A percentile compares a stretch with the other conserved stretches of the same genome.
These are phyloP conservation scores for Neurospora sp. DNA, from an alignment of 495 filamentous ascomycete species.

Conservation along the genomic window DNA sequence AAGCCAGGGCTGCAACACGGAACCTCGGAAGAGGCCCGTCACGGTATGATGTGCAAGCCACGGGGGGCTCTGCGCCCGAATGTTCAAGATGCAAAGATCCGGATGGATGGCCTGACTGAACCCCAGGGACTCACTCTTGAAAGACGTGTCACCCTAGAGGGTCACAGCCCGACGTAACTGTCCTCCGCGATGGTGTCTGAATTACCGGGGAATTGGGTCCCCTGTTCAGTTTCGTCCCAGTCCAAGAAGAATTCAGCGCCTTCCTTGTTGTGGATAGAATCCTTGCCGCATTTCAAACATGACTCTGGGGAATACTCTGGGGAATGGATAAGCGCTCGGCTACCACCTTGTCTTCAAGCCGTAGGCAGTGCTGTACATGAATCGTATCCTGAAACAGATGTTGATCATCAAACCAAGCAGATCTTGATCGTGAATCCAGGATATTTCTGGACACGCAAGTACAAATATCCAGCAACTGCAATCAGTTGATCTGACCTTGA, in stretches of 20 bases:
- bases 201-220: not conserved
- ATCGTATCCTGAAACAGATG: conserved; percentile 16
- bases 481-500: conserved; percentile 7
- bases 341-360: not conserved
- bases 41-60: conserved; percentile 9
- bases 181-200: too few species aligned
- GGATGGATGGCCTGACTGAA: not conserved
- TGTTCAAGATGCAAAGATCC: not conserved
- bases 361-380: not conserved
- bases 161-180: too few species aligned
- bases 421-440: conserved; percentile 11
- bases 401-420: conserved; percentile 14
- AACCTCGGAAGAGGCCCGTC: conserved; percentile 1
- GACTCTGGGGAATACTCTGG: not conserved
- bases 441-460: conserved; percentile 10
- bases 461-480: conserved; percentile 25
- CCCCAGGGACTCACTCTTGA: not conserved
- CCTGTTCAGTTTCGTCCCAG: not conserved
- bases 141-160: too few species aligned
- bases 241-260: not conserved
- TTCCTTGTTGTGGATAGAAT: not conserved
- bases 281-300: not conserved
- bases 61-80: not conserved
- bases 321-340: not conserved
- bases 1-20: conserved; percentile 13